Conservation (phyloP, 306 rosid species). For the Fagus sylvatica region DNA sequence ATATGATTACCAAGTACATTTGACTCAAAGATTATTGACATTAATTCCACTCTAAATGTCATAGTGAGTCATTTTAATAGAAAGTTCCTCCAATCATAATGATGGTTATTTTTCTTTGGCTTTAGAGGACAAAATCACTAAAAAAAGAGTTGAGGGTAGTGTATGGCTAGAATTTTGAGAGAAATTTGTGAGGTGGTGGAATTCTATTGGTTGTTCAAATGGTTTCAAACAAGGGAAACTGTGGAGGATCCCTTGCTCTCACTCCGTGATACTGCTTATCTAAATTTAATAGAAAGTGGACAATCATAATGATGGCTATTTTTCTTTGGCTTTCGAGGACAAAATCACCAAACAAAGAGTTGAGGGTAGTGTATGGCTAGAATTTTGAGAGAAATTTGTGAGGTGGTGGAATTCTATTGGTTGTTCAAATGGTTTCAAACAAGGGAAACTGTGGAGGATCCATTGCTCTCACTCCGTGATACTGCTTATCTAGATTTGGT, state of each 20-base stretch:
- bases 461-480: not conserved
- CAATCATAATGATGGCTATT: too few species aligned
- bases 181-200: not conserved
- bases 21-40: too few species aligned
- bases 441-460: not conserved
- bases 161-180: not conserved
- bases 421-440: too few species aligned
- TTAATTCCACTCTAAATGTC: too few species aligned
- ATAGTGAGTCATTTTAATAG: too few species aligned
- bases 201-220: not conserved
- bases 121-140: not conserved
- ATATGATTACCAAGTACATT: too few species aligned
- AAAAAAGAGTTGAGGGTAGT: not conserved
- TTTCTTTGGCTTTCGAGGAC: too few species aligned
- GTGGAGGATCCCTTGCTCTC: not conserved
- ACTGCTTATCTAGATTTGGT: slow-evolving; percentile 25
- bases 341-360: not conserved
- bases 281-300: too few species aligned
- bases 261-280: slow-evolving; percentile 26
- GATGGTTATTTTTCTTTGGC: not conserved
- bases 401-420: not conserved
- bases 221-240: not conserved
- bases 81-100: not conserved
- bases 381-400: not conserved
- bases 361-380: not conserved